These are phyloP conservation scores for Mikania micrantha DNA, from an alignment of 129 eudicot genomes.

Conservation along the genomic window DNA sequence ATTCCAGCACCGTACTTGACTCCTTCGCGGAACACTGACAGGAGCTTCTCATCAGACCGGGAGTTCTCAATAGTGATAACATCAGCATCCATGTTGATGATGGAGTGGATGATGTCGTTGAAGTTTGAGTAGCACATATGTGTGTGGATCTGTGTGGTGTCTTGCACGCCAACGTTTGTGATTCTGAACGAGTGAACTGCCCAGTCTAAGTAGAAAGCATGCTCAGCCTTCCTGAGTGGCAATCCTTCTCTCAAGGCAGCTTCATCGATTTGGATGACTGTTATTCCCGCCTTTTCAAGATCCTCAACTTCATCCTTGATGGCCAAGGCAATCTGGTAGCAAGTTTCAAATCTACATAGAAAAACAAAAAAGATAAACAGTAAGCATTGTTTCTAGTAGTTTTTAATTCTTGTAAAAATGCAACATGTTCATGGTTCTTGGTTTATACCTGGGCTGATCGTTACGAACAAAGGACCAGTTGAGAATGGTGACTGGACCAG, in stretches of 20 bases:
- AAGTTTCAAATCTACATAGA: conserved; percentile 63
- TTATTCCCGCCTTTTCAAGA: conserved; percentile 62
- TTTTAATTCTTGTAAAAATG: neutral
- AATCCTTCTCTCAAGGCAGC: conserved; percentile 74
- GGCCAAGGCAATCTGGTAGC: conserved; percentile 74
- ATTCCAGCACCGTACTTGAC: conserved; percentile 92
- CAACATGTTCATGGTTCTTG: neutral
- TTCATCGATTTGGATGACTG: conserved; percentile 55
- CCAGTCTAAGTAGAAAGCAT: conserved; percentile 63
- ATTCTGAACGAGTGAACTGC: conserved; percentile 70
- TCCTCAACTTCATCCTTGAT: conserved; percentile 70
- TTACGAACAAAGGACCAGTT: conserved; percentile 68
- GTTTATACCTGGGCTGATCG: conserved; percentile 54
- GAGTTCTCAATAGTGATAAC: conserved; percentile 99
- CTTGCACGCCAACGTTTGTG: conserved; percentile 46
- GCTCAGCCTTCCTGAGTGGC: conserved; percentile 59
- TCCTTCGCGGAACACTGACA: conserved; percentile 95
- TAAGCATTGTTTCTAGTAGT: neutral
- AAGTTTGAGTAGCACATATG: conserved; percentile 99
- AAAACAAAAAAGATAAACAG: neutral
- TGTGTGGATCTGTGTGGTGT: conserved; percentile 93
- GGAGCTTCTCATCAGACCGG: conserved; percentile 94
- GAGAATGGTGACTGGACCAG: conserved; percentile 69
- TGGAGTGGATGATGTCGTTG: conserved; percentile 95
- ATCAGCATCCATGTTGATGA: conserved; percentile 98